Evolutionary conservation across 2,329 filamentous ascomycete species (phyloP).

Genomic region (Pestalotiopsis sp.): DNA sequence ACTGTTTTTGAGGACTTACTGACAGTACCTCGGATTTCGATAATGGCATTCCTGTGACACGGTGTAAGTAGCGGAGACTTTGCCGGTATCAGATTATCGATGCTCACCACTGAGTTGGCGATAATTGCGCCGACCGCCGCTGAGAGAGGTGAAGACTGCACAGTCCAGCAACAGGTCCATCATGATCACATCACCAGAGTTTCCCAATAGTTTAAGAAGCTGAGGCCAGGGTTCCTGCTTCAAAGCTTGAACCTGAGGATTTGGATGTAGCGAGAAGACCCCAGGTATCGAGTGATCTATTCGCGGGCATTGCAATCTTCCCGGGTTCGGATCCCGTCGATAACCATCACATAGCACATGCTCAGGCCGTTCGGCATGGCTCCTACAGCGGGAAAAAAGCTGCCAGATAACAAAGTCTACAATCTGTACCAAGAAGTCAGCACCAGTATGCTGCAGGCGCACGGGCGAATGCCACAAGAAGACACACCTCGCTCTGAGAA

Average conservation of each 20-base stretch:
- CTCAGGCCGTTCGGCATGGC: slow-evolving; percentile 54
- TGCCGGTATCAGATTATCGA: no score
- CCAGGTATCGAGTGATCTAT: slow-evolving; percentile 58
- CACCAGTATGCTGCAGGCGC: slow-evolving; percentile 4
- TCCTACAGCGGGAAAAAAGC: slow-evolving; percentile 65
- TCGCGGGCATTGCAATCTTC: slow-evolving; percentile 25
- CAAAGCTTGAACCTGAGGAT: slow-evolving; percentile 69
- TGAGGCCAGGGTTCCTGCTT: slow-evolving; percentile 75
- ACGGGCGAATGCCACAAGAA: neutral
- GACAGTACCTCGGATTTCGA: slow-evolving; percentile 42
- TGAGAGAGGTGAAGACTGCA: slow-evolving; percentile 70
- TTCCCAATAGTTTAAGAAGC: slow-evolving; percentile 73
- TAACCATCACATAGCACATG: slow-evolving; percentile 88
- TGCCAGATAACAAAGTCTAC: slow-evolving; percentile 78
- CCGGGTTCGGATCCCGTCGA: slow-evolving; percentile 45
- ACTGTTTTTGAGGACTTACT: neutral
- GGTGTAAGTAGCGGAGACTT: neutral
- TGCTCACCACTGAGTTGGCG: slow-evolving; percentile 75
- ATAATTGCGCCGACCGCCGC: slow-evolving; percentile 64
- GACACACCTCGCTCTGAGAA: slow-evolving; percentile 65
- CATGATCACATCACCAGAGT: slow-evolving; percentile 76
- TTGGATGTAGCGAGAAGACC: slow-evolving; percentile 64
- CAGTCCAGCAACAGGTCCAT: slow-evolving; percentile 75
- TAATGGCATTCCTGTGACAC: slow-evolving; percentile 39
- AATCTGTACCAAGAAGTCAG: slow-evolving; percentile 50